phyloP scores from a whole-genome alignment of 441 rosid genomes.

The Pelargonium citronellum region DNA sequence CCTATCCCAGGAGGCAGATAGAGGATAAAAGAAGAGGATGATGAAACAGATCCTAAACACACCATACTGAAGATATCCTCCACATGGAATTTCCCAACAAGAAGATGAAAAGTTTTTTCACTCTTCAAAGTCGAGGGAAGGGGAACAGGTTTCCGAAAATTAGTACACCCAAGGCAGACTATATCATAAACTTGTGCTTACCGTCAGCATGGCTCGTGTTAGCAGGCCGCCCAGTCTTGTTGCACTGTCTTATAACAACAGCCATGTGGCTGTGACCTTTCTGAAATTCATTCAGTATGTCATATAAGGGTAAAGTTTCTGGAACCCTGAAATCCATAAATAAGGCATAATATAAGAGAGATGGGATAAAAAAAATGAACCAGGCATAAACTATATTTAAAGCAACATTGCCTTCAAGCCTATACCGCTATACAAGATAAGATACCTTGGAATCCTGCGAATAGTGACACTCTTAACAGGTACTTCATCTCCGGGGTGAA shows the following conservation, averaged over 20 bases:
- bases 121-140: neutral
- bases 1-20: neutral
- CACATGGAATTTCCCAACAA: neutral
- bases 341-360: neutral
- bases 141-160: neutral
- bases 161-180: neutral
- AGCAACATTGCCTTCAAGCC: no score
- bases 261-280: conserved; percentile 86
- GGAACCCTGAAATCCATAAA: conserved; percentile 3
- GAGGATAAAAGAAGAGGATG: neutral
- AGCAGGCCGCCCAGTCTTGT: conserved; percentile 29
- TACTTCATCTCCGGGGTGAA: conserved; percentile 73
- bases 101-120: neutral
- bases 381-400: neutral
- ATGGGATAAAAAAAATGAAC: neutral
- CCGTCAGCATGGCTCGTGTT: conserved; percentile 29
- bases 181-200: conserved; percentile 25
- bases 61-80: neutral
- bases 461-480: conserved; percentile 83
- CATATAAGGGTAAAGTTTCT: conserved; percentile 52
- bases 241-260: conserved; percentile 48
- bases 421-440: neutral
- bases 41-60: neutral
- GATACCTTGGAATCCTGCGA: conserved; percentile 80
- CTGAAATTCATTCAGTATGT: conserved; percentile 73